Conservation (phyloP, 805 yeast genomes). For the Saturnispora mendoncae region DNA sequence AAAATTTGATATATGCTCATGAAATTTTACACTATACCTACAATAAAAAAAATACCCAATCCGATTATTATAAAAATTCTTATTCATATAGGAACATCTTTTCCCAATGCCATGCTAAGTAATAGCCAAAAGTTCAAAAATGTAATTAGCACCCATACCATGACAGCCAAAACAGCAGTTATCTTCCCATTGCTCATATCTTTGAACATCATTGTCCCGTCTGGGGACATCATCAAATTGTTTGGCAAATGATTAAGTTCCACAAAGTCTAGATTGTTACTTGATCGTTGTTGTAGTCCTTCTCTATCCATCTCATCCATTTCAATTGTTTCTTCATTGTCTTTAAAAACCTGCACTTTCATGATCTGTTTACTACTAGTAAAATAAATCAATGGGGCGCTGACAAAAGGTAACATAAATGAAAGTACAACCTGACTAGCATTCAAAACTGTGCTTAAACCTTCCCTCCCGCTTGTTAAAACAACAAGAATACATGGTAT, state of each 20-base stretch:
- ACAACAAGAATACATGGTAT: constrained; percentile 78
- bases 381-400: constrained; percentile 80
- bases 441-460: constrained; percentile 66
- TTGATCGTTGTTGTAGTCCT: not conserved
- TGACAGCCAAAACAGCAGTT: constrained; percentile 44
- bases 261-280: not conserved
- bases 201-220: constrained; percentile 23
- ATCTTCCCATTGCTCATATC: constrained; percentile 65
- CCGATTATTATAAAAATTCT: not conserved
- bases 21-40: not conserved
- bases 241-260: not conserved
- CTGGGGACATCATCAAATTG: constrained; percentile 5
- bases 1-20: not conserved
- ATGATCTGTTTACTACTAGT: constrained; percentile 50
- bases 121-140: constrained; percentile 65
- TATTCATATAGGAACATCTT: constrained; percentile 22
- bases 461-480: constrained; percentile 66
- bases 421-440: constrained; percentile 78
- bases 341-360: constrained; percentile 21
- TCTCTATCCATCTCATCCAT: not conserved
- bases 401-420: constrained; percentile 72
- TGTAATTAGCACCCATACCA: constrained; percentile 65
- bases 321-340: constrained; percentile 8
- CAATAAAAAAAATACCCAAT: not conserved
- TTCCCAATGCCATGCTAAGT: constrained; percentile 27